These are phyloP conservation scores for Sabuloglossum arenarium DNA, from an alignment of 495 filamentous ascomycete species.

Conservation along the genomic window DNA sequence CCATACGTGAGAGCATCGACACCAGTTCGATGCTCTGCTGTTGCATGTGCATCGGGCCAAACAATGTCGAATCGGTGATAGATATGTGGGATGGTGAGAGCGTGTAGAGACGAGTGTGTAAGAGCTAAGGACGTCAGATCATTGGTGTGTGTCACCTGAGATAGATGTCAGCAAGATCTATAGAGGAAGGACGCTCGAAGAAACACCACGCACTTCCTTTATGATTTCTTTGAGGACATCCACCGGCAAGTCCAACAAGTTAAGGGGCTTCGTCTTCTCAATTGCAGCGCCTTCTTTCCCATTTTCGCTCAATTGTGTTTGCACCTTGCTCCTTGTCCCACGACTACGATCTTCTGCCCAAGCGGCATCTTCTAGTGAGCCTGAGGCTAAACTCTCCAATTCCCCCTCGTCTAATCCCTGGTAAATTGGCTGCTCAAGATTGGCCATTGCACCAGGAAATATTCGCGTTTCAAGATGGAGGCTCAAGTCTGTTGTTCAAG, in stretches of 20 bases:
- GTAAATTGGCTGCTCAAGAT: background rate
- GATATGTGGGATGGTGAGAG: slow-evolving; percentile 62
- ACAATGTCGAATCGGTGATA: slow-evolving; percentile 89
- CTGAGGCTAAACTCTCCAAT: background rate
- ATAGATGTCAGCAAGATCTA: background rate
- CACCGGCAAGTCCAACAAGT: slow-evolving; percentile 61
- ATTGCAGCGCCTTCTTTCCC: background rate
- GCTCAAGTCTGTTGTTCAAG: background rate
- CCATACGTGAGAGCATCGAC: slow-evolving; percentile 89
- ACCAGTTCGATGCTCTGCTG: slow-evolving; percentile 44
- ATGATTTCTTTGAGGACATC: slow-evolving; percentile 78
- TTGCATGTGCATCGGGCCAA: slow-evolving; percentile 57
- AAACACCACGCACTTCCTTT: slow-evolving; percentile 44
- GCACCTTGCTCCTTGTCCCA: background rate
- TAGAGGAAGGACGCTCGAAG: background rate
- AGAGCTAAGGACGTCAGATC: slow-evolving; percentile 69
- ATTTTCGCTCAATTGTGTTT: background rate
- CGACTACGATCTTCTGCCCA: background rate
- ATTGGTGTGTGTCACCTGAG: slow-evolving; percentile 66
- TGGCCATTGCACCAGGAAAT: background rate
- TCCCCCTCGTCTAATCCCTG: background rate
- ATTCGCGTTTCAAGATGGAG: background rate
- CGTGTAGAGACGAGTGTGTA: slow-evolving; percentile 68
- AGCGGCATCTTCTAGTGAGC: background rate
- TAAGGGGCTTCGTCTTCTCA: slow-evolving; percentile 19